Evolutionary conservation across 495 filamentous ascomycete genomes (phyloP), one percentile per base, ranked within the genome.

Genomic region (Neurospora tetraspora): DNA sequence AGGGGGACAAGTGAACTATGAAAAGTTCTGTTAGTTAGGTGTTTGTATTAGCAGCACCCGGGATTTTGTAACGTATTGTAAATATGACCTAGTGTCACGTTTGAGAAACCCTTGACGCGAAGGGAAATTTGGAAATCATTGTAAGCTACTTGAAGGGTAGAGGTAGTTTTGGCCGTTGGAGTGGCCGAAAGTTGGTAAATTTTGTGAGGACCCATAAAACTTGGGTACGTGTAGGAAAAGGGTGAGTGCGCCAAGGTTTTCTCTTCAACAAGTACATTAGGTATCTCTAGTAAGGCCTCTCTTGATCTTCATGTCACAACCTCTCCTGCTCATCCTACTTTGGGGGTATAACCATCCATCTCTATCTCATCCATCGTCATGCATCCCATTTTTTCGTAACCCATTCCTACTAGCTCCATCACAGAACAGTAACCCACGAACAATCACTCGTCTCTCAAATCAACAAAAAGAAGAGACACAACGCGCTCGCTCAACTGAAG

Each of bases 401-500:
- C 43, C n/a, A 47, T 47, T 12, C 10, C 43, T 47, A 11, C 9
- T 11, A 20, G 5, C 43, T 47, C n/a, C 43, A 47, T 47, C 43
- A 23, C n/a, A 5, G 10, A 23, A 47, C n/a, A 23, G n/a, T 47
- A 10, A n/a, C 8, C 18, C 42, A 45, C 42, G 18, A n/a, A 9
- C 18, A 45, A 45, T 45, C 14, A 42, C 39, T 42, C 18, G 18
- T 18, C 42, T 45, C 3, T 4, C 18, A 23, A 53, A 53, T 20
- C 4, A 53, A 53, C 45, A 53, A 5, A 5, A 59, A 12, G 6
- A 69, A 39, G 23, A 38, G 69, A 70, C 40, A 65, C 27, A 61
- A 34, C 34, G n/a, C 36, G 27, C 70, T 69, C 53, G 34, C n/a
- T 78, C 70, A 85, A 73, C 83, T 85, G 70, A 87, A 87, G 68